These are phyloP conservation scores for Penicillium longicatenatum DNA, from an alignment of 495 filamentous ascomycete species.

Conservation along the genomic window DNA sequence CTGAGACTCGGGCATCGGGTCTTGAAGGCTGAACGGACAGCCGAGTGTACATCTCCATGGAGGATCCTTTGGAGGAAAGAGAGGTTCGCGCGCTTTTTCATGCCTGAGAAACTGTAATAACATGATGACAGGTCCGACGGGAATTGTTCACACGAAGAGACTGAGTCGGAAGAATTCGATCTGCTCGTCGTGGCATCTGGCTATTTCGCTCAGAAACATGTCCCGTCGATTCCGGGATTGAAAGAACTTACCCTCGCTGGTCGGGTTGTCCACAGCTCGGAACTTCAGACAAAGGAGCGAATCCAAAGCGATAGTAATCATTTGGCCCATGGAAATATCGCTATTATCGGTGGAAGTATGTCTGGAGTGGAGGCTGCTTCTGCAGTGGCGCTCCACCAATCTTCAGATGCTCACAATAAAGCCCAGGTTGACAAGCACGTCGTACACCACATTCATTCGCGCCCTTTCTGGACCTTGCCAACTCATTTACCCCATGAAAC, in stretches of 20 bases:
- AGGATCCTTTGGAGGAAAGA: slow-evolving; percentile 47
- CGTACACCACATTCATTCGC: slow-evolving; percentile 67
- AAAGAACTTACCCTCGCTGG: slow-evolving; percentile 20
- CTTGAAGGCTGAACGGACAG: slow-evolving; percentile 39
- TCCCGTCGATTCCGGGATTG: slow-evolving; percentile 49
- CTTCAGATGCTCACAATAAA: slow-evolving; percentile 43
- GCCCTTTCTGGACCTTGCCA: slow-evolving; percentile 75
- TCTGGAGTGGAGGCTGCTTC: slow-evolving; percentile 78
- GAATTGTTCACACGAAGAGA: slow-evolving; percentile 1
- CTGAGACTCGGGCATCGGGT: slow-evolving; percentile 59
- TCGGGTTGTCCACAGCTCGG: slow-evolving; percentile 63
- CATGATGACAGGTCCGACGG: neutral
- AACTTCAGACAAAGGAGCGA: slow-evolving; percentile 33
- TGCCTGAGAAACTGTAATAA: neutral
- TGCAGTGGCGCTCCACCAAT: slow-evolving; percentile 68
- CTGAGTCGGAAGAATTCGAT: slow-evolving; percentile 58
- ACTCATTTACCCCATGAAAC: slow-evolving; percentile 55
- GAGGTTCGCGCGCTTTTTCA: slow-evolving; percentile 22
- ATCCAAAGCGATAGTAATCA: slow-evolving; percentile 8
- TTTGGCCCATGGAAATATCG: slow-evolving; percentile 56
- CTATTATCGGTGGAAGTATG: slow-evolving; percentile 83
- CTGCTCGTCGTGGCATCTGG: slow-evolving; percentile 74
- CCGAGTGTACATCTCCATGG: slow-evolving; percentile 47
- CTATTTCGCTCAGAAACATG: slow-evolving; percentile 67
- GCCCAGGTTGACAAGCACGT: slow-evolving; percentile 27